Evolutionary conservation across 805 yeast genomes (phyloP).

Genomic region (Candida ponderosae): DNA sequence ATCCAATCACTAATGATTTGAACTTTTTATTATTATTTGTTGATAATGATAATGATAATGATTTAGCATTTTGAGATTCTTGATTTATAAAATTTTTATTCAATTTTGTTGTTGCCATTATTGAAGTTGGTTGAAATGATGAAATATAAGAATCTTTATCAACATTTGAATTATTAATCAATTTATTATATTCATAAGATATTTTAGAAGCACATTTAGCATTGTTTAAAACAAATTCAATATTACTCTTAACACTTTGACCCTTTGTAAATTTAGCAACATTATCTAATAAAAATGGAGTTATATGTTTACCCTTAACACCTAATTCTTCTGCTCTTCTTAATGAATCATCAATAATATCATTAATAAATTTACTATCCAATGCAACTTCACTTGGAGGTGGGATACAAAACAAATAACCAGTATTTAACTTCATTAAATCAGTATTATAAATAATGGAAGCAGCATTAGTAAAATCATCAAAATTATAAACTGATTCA

Average conservation of each 20-base stretch:
- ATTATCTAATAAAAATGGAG: conserved; percentile 66
- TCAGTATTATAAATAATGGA: conserved; percentile 41
- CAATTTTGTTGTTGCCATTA: too few relatives aligned
- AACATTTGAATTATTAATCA: conserved; percentile 15
- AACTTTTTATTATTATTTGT: conserved; percentile 6
- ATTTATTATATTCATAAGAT: conserved; percentile 41
- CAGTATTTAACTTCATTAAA: conserved; percentile 48
- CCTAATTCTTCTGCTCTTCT: conserved; percentile 43
- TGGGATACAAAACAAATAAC: conserved; percentile 74
- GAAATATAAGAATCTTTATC: conserved; percentile 1
- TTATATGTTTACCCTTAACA: conserved; percentile 63
- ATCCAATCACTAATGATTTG: conserved; percentile 52
- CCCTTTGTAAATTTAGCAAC: conserved; percentile 69
- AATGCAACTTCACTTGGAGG: conserved; percentile 64
- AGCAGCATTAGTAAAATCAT: conserved; percentile 53
- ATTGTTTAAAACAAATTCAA: conserved; percentile 71
- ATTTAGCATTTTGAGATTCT: too few relatives aligned
- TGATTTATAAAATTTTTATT: too few relatives aligned
- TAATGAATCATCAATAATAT: conserved; percentile 52
- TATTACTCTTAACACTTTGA: conserved; percentile 58
- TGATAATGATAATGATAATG: too few relatives aligned
- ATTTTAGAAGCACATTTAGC: conserved; percentile 62
- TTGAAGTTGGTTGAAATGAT: too few relatives aligned
- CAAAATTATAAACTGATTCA: conserved; percentile 57
- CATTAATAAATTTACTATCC: conserved; percentile 40